Evolutionary conservation across 371 early-diverging fungal genomes (phyloP), one percentile per base, ranked within the genome.

Genomic region (Syncephalastrum racemosum): DNA sequence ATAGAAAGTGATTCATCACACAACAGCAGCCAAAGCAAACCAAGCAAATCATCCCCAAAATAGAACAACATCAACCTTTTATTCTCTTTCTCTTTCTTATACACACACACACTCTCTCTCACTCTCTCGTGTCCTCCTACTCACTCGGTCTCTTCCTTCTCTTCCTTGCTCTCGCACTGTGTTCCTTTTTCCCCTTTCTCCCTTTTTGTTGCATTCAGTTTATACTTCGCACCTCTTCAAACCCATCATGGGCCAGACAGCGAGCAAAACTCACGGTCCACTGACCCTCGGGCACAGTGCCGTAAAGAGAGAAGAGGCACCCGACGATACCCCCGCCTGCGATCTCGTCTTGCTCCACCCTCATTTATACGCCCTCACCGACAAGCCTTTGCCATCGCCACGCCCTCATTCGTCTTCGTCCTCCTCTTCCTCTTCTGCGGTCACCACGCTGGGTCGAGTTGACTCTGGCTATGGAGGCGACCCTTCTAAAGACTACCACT

Each of bases 221-320:
- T 22, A 23, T 23, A 24, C 20, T 51, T 39, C 24, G 36, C 31
- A 36, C 52, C 40, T 51, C 42, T 39, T 31, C 36, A 5, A 31
- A 58, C 46, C 46, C 46, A 48, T 16, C 13, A 61, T 61, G 61
- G 61, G 61, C 45, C 61, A 61, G 51, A 40, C 51, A n/a, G 14
- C 50, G 15, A 61, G 61, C 31, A 61, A 54, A 24, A 50, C 19
- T 4, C 50, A 61, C 43, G 51, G 56, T n/a, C 45, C 49, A 31
- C 44, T 61, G 10, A 61, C 61, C 13, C 45, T 61, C 46, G 61
- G 56, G n/a, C 40, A 61, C 27, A n/a, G 54, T 40, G 27, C 25
- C n/a, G 23, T 41, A 4, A 42, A 20, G 40, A 51, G 36, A 31
- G 36, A 31, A 31, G 36, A 31, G 36, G 36, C 10, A 31, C 36